Evolutionary conservation across 1,284 basidiomycete genomes (phyloP).

Genomic region (Tremellales sp.): DNA sequence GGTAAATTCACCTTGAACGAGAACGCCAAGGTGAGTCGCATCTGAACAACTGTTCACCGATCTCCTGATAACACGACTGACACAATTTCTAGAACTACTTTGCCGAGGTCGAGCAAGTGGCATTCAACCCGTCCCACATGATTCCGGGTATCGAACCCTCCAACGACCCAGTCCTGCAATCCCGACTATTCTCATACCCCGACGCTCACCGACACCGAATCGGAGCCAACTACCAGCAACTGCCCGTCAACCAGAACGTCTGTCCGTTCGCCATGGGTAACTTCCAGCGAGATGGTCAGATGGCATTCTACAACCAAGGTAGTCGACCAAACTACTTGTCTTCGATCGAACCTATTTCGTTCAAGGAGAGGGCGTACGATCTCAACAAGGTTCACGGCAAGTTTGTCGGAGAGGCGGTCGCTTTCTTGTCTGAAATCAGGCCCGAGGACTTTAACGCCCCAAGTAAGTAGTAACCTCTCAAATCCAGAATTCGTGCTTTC

Average conservation of each 20-base stretch:
- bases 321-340: constrained; percentile 80
- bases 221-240: constrained; percentile 72
- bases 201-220: constrained; percentile 81
- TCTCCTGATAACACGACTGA: constrained; percentile 48
- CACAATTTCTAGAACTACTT: constrained; percentile 37
- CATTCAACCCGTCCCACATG: constrained; percentile 65
- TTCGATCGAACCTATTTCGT: constrained; percentile 53
- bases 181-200: constrained; percentile 90
- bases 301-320: constrained; percentile 71
- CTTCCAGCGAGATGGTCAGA: constrained; percentile 64
- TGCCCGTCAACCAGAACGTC: constrained; percentile 76
- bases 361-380: constrained; percentile 29
- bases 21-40: constrained; percentile 57
- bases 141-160: constrained; percentile 84
- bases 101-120: constrained; percentile 73
- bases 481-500: not conserved
- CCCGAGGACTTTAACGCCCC: constrained; percentile 89
- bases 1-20: constrained; percentile 83
- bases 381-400: constrained; percentile 59
- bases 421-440: constrained; percentile 70
- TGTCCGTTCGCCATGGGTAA: constrained; percentile 61
- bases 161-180: constrained; percentile 85
- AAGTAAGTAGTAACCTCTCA: constrained; percentile 43
- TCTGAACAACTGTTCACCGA: too few species aligned
- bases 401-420: constrained; percentile 67